Percentiles rank a stretch among this genome's conserved stretches.
Evolutionary conservation across 2,329 filamentous ascomycete species (phyloP).

Genomic region (Nannizziopsis barbatae): DNA sequence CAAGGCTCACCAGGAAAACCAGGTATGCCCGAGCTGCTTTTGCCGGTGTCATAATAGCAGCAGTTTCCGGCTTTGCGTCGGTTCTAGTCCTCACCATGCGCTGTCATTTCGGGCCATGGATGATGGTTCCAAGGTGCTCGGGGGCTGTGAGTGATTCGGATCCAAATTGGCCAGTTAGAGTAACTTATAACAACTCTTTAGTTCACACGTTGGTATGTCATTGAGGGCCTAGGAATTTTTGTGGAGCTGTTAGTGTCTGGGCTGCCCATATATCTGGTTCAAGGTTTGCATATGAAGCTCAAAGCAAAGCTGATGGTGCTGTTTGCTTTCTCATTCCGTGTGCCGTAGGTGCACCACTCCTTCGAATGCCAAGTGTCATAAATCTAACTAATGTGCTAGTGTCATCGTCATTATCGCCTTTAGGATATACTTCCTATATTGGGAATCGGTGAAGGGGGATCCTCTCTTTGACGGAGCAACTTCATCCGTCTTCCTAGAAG

Average conservation of each 20-base stretch:
- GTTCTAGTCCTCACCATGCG: conserved; percentile 14
- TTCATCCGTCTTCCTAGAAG: conserved; percentile 14
- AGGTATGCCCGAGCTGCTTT: conserved; percentile 11
- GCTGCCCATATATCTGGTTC: conserved; percentile 15
- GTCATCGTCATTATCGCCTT: conserved; percentile 12
- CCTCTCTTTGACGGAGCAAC: conserved; percentile 13
- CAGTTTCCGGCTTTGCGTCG: conserved; percentile 8
- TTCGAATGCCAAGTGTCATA: too few relatives aligned
- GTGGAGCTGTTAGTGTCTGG: conserved; percentile 13
- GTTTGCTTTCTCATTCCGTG: conserved; percentile 16
- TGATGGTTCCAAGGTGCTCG: conserved; percentile 10
- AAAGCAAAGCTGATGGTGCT: conserved; percentile 15
- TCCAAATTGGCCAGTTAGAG: neutral
- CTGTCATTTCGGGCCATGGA: conserved; percentile 14
- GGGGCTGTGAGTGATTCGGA: conserved; percentile 8
- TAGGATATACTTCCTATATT: conserved; percentile 13
- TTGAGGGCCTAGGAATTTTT: conserved; percentile 14
- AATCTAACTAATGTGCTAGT: conserved; percentile 2
- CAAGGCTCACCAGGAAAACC: conserved; percentile 14
- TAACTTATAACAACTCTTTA: conserved; percentile 4
- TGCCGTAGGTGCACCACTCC: conserved; percentile 13
- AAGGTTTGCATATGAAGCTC: conserved; percentile 13
- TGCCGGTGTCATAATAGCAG: conserved; percentile 8
- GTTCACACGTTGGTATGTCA: conserved; percentile 14
- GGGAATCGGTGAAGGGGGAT: conserved; percentile 9